phyloP scores from a whole-genome alignment of 345 rosid species.

The Eutrema yunnanense region DNA sequence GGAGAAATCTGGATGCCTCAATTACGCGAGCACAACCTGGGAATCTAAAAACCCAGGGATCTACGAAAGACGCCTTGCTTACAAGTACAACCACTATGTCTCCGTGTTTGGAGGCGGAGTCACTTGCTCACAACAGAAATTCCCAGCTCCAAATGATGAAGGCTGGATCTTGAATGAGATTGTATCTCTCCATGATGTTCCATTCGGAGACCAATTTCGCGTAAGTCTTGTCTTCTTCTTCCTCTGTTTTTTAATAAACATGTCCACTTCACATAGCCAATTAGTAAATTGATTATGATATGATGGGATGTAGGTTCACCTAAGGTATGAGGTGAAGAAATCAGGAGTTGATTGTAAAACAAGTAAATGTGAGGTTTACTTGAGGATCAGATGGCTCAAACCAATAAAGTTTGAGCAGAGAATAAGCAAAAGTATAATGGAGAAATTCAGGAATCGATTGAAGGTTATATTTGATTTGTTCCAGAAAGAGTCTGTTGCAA shows the following conservation, averaged over 20 bases:
- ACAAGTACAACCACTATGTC: slow-evolving; percentile 55
- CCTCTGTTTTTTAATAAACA: neutral
- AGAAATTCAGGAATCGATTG: slow-evolving; percentile 47
- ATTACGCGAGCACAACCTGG: slow-evolving; percentile 55
- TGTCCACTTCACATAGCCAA: neutral
- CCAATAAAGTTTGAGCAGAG: slow-evolving; percentile 67
- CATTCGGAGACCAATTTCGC: slow-evolving; percentile 59
- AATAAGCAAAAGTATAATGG: slow-evolving; percentile 52
- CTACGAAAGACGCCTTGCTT: slow-evolving; percentile 48
- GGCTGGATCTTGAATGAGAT: slow-evolving; percentile 74
- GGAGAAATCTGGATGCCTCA: slow-evolving; percentile 76
- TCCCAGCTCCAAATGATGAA: slow-evolving; percentile 31
- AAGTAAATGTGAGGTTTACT: slow-evolving; percentile 51
- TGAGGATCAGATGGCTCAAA: slow-evolving; percentile 63
- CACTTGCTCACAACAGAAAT: slow-evolving; percentile 55
- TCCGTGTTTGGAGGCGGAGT: slow-evolving; percentile 88
- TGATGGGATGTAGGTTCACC: slow-evolving; percentile 40
- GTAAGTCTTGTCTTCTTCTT: slow-evolving; percentile 29
- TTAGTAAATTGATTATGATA: neutral
- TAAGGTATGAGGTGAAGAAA: slow-evolving; percentile 52
- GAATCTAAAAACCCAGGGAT: slow-evolving; percentile 42
- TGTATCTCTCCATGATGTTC: slow-evolving; percentile 57
- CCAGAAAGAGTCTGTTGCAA: slow-evolving; percentile 42
- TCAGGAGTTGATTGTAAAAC: slow-evolving; percentile 36
- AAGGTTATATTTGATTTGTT: slow-evolving; percentile 56